Conservation (phyloP, 192 early-diverging fungal species). For the Backusella australiensis region DNA sequence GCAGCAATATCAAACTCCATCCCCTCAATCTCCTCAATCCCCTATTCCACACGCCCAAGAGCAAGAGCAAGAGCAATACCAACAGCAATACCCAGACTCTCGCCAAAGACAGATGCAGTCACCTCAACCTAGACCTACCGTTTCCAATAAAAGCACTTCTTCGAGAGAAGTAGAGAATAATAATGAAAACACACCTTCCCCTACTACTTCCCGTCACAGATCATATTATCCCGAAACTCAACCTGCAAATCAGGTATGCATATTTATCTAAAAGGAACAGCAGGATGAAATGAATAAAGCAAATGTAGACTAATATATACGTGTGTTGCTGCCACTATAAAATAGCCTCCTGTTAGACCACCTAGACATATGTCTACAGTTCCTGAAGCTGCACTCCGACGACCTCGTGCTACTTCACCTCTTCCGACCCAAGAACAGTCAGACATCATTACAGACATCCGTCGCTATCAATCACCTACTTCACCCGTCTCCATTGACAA, state of each 20-base stretch:
- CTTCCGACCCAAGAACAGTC: not conserved
- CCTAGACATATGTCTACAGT: constrained; percentile 26
- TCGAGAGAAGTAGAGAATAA: not conserved
- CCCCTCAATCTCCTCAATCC: not conserved
- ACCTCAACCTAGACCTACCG: not conserved
- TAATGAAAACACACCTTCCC: not conserved
- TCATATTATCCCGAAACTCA: constrained; percentile 15
- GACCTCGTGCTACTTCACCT: constrained; percentile 24
- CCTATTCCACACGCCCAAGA: not conserved
- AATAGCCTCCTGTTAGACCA: constrained; percentile 12
- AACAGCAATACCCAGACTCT: not conserved
- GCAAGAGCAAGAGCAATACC: constrained; percentile 4
- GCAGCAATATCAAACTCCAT: constrained; percentile 2
- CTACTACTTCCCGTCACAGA: not conserved
- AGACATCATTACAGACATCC: not conserved
- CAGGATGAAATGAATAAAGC: not conserved
- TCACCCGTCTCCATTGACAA: not conserved
- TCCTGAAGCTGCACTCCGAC: constrained; percentile 22
- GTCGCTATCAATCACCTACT: not conserved
- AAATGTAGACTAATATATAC: not conserved
- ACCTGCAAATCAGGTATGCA: not conserved
- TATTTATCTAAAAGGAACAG: not conserved
- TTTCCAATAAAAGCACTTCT: not conserved
- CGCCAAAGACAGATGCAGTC: not conserved
- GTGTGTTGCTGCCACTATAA: not conserved